Base-by-base conservation (phyloP, 2,329 filamentous ascomycete species). In the Talaromyces verruculosus region DNA sequence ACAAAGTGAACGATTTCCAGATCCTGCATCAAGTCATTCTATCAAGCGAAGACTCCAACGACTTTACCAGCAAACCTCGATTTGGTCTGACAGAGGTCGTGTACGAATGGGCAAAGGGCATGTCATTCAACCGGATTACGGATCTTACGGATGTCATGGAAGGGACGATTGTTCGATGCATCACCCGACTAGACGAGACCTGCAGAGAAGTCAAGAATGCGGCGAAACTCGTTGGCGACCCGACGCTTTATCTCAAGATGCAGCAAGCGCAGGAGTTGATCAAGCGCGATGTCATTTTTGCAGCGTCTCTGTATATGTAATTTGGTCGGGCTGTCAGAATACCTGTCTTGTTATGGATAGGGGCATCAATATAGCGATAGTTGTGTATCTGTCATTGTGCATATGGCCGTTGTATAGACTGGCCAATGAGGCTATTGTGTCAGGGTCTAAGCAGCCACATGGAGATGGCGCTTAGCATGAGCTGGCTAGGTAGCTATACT, bases 71-170 rank as follows among this genome's bases (percentile, higher is more conserved):
- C 67, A 86, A 89, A 64, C 92, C 93, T 1, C 87, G 94, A 10
- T 99, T 99, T 75, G 95, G 94, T 1, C 85, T 99, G 65, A 93
- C 97, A 76, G 95, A 99, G 78, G 95, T 99, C 0, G 96, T 99
- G 39, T 97, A 98, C 76, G 95, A 99, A 78, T 99, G 95, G 95
- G 95, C 95, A 10, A 85, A 92, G 60, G 95, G 95, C 30, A 98
- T 98, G 92, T 94, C 91, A 62, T 99, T 99, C 84, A 96, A 96
- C 80, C 94, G 95, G 70, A 99, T 99, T 71, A 98, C 94, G 0
- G 91, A 94, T 70, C 81, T 99, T 75, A 99, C 95, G 7, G 94
- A 98, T 77, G 93, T 99, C 65, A 88, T 98, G 73, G 95, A 99
- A 79, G 95, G 95, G 1, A 98, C 95, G 0, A 98, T 99, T 80